Evolutionary conservation across 208 protist species (phyloP), one percentile per base, ranked within the genome.

Genomic region (Borovskyia barvae): DNA sequence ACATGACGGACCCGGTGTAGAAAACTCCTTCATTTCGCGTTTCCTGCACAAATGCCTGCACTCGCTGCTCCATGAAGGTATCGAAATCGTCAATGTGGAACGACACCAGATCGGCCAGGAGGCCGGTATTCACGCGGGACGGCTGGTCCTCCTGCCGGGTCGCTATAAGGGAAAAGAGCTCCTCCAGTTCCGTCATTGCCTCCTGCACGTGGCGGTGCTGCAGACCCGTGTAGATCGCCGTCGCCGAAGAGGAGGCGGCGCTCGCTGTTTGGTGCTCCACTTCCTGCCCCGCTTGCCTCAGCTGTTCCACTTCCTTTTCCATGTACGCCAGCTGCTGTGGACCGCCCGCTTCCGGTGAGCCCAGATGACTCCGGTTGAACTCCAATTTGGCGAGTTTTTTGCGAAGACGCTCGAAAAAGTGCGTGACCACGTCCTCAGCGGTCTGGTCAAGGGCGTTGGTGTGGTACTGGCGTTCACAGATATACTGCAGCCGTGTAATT

Each of bases 31-130:
- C 90, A 41, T 83, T 78, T n/a, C 65, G 69, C 58, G 69, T 77
- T 37, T 95, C 90, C n/a, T 63, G 53, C 39, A 91, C 63, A 64
- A 93, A 90, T 11, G 77, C 68, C 19, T 62, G 54, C 11, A 92
- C 40, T n/a, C 82, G 78, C 55, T 80, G 76, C 37, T 70, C 69
- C 39, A 75, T 75, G 41, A 95, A 87, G 17, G 83, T 71, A 56
- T 95, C 86, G 69, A 92, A 92, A 41, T 93, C 90, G 28, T 76
- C 72, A 42, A 87, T 82, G 63, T 95, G 86, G 32, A 87, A 72
- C 1, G 85, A 76, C 0, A 92, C 82, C 45, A 90, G 63, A 59
- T 95, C 84, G 7, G 64, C 37, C 19, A 95, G 72, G 15, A 92
- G 70, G 9, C 85, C 77, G 11, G 60, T 79, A 69, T 92, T 80